Evolutionary conservation across 176 grass and related monocot genomes (phyloP), one percentile per base, ranked within the genome.

Genomic region (Eleusine coracana): DNA sequence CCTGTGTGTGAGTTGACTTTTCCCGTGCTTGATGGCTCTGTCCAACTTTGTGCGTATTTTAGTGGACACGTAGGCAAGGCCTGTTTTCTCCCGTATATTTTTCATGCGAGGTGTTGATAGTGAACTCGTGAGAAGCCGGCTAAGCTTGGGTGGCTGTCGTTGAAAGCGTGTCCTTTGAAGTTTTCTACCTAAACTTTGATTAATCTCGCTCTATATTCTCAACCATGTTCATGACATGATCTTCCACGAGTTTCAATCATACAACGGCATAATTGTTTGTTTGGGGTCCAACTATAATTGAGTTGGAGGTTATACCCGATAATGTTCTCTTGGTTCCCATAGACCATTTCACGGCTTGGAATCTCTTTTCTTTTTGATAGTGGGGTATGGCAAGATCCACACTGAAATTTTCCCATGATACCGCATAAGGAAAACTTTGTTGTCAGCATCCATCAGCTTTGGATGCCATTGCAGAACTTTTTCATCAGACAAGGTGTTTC

Each of bases 111-210:
- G 16, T 11, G 36, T 46, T 3, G 6, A 7, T 37, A 5, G 59
- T 28, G 59, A 62, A 28, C 23, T 69, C 15, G 18, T n/a, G 59
- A 73, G 59, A 45, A 51, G 42, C 4, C 31, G 44, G 44, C 44
- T 10, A 46, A 2, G 10, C 3, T 82, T 76, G 42, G 66, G 55
- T 77, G 54, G 73, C 10, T 63, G 28, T 29, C 10, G 39, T 83
- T 34, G 36, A 83, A 87, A 86, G 46, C 69, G 34, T 56, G 59
- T 74, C 25, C 17, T 52, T 56, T 36, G 45, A 80, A 80, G 5
- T 2, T 66, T 50, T 71, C 54, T 63, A n/a, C 4, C 58, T 60
- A 60, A 60, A 25, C 58, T 60, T 60, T n/a, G 45, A 54, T 66
- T 20, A 18, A 5, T 28, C 10, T 28, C 6, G 13, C 0, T 25